Conservation (phyloP, 2,329 filamentous ascomycete species). For the Pyrenophora teres region DNA sequence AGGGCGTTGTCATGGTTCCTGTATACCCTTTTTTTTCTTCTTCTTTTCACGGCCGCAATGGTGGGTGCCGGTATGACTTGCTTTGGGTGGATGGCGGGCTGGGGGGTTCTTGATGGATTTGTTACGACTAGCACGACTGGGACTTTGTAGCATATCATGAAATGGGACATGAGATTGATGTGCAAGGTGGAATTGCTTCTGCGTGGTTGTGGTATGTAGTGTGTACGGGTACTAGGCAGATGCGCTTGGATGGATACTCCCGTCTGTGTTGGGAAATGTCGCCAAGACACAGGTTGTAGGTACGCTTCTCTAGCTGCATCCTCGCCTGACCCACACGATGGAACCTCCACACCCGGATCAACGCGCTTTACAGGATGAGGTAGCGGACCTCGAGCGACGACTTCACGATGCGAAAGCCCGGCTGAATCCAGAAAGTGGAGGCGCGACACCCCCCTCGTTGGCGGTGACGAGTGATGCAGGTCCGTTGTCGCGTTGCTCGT, state of each 20-base stretch:
- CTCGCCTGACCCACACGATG: conserved; percentile 29
- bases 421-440: conserved; percentile 45
- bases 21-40: conserved; percentile 4
- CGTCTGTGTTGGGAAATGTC: conserved; percentile 18
- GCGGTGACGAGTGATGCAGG: conserved; percentile 23
- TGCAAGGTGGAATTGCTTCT: neutral
- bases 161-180: neutral
- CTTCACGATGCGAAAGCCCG: conserved; percentile 54
- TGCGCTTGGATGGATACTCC: conserved; percentile 1
- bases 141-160: conserved; percentile 4
- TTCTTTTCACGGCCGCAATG: neutral
- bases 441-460: conserved; percentile 13
- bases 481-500: conserved; percentile 12
- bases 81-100: too few species aligned
- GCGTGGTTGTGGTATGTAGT: neutral
- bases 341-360: conserved; percentile 25
- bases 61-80: too few species aligned
- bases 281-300: conserved; percentile 26
- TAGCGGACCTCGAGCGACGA: conserved; percentile 61
- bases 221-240: neutral
- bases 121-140: conserved; percentile 21
- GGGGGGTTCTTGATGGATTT: neutral
- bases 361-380: conserved; percentile 55
- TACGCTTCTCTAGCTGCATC: conserved; percentile 12
- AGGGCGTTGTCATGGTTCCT: neutral